Evolutionary conservation across 371 early-diverging fungal species (phyloP).

Genomic region (Lichtheimia ornata): DNA sequence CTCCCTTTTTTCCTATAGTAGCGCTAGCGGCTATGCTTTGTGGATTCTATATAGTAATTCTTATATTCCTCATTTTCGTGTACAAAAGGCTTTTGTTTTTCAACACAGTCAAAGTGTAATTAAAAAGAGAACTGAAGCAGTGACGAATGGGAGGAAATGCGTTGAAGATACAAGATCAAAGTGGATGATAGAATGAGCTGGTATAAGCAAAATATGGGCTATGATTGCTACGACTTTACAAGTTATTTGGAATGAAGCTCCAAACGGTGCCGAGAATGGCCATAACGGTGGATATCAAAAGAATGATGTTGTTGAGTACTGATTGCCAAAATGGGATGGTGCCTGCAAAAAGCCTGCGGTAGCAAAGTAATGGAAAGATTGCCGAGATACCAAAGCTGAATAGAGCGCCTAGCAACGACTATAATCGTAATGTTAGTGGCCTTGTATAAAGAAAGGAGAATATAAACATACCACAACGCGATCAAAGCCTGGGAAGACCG

Average conservation of each 20-base stretch:
- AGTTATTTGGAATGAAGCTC: constrained; percentile 28
- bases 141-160: too few species aligned
- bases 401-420: constrained; percentile 37
- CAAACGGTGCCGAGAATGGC: constrained; percentile 36
- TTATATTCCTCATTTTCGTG: constrained; percentile 9
- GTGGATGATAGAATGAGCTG: too few species aligned
- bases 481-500: constrained; percentile 67
- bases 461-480: constrained; percentile 53
- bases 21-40: constrained; percentile 11
- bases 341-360: constrained; percentile 34
- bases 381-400: constrained; percentile 45
- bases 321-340: constrained; percentile 17
- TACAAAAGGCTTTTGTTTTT: constrained; percentile 8
- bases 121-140: too few species aligned
- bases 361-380: constrained; percentile 46
- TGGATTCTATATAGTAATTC: constrained; percentile 9
- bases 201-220: too few species aligned
- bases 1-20: constrained; percentile 7
- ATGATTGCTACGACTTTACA: neutral
- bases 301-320: constrained; percentile 19
- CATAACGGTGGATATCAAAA: constrained; percentile 24
- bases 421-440: neutral
- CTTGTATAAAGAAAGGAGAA: neutral
- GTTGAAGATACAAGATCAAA: too few species aligned
- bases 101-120: neutral